These are phyloP conservation scores for Fusarium sp. DNA, from an alignment of 2,329 filamentous ascomycete genomes.

Conservation along the genomic window DNA sequence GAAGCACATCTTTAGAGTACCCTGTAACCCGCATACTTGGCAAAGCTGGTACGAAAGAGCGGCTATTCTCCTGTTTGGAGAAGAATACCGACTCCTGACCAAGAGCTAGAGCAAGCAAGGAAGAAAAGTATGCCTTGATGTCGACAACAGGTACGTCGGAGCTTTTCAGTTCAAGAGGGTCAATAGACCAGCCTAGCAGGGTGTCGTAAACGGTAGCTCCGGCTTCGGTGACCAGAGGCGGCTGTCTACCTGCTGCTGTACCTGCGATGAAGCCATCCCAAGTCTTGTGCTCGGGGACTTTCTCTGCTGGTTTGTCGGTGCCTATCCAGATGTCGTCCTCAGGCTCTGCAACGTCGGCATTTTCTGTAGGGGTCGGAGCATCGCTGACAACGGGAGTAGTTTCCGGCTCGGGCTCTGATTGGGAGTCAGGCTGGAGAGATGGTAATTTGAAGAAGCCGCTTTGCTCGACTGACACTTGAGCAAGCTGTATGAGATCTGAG, in stretches of 20 bases:
- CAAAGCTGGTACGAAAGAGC: conserved; percentile 66
- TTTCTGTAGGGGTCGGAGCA: conserved; percentile 13
- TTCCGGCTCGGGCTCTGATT: conserved; percentile 22
- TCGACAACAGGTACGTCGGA: conserved; percentile 62
- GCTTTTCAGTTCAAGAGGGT: conserved; percentile 58
- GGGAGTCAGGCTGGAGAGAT: conserved; percentile 29
- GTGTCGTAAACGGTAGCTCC: conserved; percentile 77
- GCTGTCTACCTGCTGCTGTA: conserved; percentile 54
- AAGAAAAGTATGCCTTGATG: conserved; percentile 65
- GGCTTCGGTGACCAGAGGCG: conserved; percentile 77
- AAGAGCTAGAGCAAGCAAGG: conserved; percentile 76
- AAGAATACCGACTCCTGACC: conserved; percentile 83
- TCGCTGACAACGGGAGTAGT: conserved; percentile 17
- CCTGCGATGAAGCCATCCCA: conserved; percentile 78
- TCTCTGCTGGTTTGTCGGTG: conserved; percentile 52
- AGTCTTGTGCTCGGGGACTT: conserved; percentile 66
- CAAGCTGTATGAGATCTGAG: conserved; percentile 39
- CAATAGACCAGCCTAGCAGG: conserved; percentile 62
- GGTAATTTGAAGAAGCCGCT: conserved; percentile 54
- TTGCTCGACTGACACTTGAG: conserved; percentile 40
- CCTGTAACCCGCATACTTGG: conserved; percentile 68
- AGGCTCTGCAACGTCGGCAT: conserved; percentile 17
- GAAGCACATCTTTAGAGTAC: conserved; percentile 66
- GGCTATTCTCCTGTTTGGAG: conserved; percentile 67
- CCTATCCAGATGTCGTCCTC: conserved; percentile 63